Evolutionary conservation across 2,329 filamentous ascomycete species (phyloP), one percentile per base, ranked within the genome.

Genomic region (Aspergillus bombycis): DNA sequence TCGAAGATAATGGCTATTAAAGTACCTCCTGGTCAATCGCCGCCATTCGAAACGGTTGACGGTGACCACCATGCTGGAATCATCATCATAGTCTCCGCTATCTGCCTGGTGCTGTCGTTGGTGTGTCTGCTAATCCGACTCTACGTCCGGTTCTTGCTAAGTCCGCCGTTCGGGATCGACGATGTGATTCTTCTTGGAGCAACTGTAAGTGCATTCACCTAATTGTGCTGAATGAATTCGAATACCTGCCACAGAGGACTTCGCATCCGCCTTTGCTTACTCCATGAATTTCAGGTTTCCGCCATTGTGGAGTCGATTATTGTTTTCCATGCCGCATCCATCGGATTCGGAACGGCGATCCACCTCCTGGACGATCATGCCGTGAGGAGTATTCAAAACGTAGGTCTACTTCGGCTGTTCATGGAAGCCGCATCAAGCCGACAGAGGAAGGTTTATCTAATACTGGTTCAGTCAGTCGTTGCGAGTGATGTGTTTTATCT

Each of bases 401-500:
- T 68, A 60, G 4, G 43, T 43, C 26, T 28, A 23, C 14, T 26
- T 23, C 6, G 3, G n/a, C n/a, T 46, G 43, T 11, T 23, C 14
- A 3, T 14, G 21, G 52, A 21, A 23, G 14, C 4, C 19, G 12
- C 5, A 7, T 7, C 6, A 23, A n/a, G 16, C 8, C 38, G 3
- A 0, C 8, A 10, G 38, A 19, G 8, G 3, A 41, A 41, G 3
- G 38, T n/a, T n/a, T 41, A 41, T 16, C 52, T 54, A 36, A 54
- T 10, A 23, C 6, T 23, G 12, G 7, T 16, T 16, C 71, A 21
- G 80, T 76, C 57, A 67, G 71, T 21, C 69, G 23, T 55, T 26
- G 32, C 60, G 21, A 36, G 72, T 41, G 62, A 82, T 52, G 68
- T 81, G 11, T 68, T 82, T 21, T 81, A 77, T 60, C 64, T 82